A percentile compares a stretch with the other conserved stretches of the same genome.
Evolutionary conservation across 2,329 filamentous ascomycete genomes (phyloP).

Genomic region (Macrophomina pseudophaseolina): DNA sequence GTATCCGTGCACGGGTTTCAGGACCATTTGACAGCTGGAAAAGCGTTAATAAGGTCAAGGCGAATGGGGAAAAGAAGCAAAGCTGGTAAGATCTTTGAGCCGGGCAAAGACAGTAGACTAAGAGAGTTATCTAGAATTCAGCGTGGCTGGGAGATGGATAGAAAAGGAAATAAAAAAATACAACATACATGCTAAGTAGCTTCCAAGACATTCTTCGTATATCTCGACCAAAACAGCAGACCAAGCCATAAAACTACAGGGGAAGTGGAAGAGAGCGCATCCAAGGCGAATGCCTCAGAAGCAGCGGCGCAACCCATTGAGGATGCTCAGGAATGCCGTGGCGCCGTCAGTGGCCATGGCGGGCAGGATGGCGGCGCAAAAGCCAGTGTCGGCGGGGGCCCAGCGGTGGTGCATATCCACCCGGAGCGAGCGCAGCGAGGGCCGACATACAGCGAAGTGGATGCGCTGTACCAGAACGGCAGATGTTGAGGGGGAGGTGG

Average conservation of each 20-base stretch:
- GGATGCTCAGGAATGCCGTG: slow-evolving; percentile 11
- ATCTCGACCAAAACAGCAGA: slow-evolving; percentile 12
- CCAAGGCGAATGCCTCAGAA: background rate
- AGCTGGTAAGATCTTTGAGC: background rate
- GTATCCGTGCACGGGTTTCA: background rate
- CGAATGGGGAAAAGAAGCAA: background rate
- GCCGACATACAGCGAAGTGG: slow-evolving; percentile 23
- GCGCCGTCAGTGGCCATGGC: slow-evolving; percentile 19
- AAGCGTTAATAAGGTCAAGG: background rate
- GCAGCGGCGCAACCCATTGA: slow-evolving; percentile 14
- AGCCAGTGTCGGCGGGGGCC: slow-evolving; percentile 25
- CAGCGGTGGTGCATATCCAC: slow-evolving; percentile 24
- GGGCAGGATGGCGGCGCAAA: slow-evolving; percentile 8
- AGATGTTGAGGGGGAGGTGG: background rate
- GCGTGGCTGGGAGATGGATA: background rate
- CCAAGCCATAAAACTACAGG: slow-evolving; percentile 4
- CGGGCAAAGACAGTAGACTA: slow-evolving; percentile 3
- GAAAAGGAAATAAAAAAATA: background rate
- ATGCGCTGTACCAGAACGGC: slow-evolving; percentile 26
- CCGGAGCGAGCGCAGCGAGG: slow-evolving; percentile 20
- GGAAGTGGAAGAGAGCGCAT: background rate
- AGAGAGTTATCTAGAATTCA: slow-evolving; percentile 1
- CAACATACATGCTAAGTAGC: background rate
- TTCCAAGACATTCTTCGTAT: slow-evolving; percentile 25
- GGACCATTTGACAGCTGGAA: background rate